Evolutionary conservation across 129 eudicot genomes (phyloP), one percentile per base, ranked within the genome.

Genomic region (Tagetes patula): DNA sequence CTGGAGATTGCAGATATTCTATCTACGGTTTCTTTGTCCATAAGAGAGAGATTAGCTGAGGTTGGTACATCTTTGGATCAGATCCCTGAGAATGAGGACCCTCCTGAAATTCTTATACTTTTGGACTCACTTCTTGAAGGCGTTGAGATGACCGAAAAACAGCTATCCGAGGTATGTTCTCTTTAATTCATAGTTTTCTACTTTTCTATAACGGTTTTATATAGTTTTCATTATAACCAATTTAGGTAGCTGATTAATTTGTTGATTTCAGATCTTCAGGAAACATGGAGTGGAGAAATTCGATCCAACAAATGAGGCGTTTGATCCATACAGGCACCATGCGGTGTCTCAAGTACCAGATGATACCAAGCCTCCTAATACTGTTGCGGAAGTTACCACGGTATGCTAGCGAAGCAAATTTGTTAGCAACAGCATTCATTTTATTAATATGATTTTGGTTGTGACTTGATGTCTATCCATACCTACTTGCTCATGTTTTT

Each of bases 131-230:
- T 93, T 61, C 84, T 93, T 6, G 92, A 93, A 79, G 98, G 98
- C 33, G 98, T 93, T 72, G 98, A 83, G 61, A 93, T 93, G 98
- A 93, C 98, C 31, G 96, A 93, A 60, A 93, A 93, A 81, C 96
- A 90, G 77, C 80, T 93, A 37, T 38, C 87, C 6, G 98, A 84
- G 96, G 98, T 93, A 92, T 77, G 41, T 32, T 58, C 3, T 45
- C 27, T 42, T 5, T 33, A 61, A 60, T 9, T 47, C 9, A 8
- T 47, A 2, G 1, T 47, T 9, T 9, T 10, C 3, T 8, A 47
- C 0, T 10, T 2, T 47, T 47, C 11, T 47, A 9, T 10, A 1
- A 47, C 3, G 3, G 1, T 10, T 40, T 47, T 3, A 9, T 47
- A 14, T 8, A 1, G 10, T 43, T 67, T 11, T 12, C 2, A 6